These are phyloP conservation scores for Candida endomychidarum DNA, from an alignment of 805 yeast genomes.

Conservation along the genomic window DNA sequence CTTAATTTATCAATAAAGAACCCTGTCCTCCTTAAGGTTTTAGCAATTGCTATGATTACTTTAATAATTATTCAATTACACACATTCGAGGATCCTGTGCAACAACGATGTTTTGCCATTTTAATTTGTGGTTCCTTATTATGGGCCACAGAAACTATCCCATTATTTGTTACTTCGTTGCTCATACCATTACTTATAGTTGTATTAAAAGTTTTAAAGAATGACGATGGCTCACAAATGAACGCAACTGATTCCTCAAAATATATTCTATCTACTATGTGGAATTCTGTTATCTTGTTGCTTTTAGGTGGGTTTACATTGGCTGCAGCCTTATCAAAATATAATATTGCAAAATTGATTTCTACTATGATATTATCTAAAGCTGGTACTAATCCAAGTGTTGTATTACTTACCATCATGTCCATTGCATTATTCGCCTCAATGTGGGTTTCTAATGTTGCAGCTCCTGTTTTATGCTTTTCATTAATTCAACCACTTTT, in stretches of 20 bases:
- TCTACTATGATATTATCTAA: conserved; percentile 48
- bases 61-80: conserved; percentile 28
- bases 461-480: conserved; percentile 55
- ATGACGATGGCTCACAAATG: conserved; percentile 48
- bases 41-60: conserved; percentile 50
- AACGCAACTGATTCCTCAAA: conserved; percentile 41
- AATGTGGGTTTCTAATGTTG: conserved; percentile 60
- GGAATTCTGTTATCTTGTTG: conserved; percentile 53
- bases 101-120: conserved; percentile 65
- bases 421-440: conserved; percentile 51
- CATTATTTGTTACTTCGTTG: conserved; percentile 85
- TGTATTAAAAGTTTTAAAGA: conserved; percentile 63
- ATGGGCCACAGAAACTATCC: conserved; percentile 97
- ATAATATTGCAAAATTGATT: conserved; percentile 50
- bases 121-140: conserved; percentile 76
- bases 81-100: conserved; percentile 36
- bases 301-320: conserved; percentile 55
- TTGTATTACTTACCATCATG: conserved; percentile 50
- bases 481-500: conserved; percentile 51
- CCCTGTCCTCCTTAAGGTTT: conserved; percentile 42
- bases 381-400: conserved; percentile 53
- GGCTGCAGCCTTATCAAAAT: conserved; percentile 56
- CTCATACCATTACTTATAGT: conserved; percentile 82
- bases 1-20: conserved; percentile 30
- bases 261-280: conserved; percentile 49